phyloP scores from a whole-genome alignment of 148 eudicot species.

The Chenopodium berlandieri region DNA sequence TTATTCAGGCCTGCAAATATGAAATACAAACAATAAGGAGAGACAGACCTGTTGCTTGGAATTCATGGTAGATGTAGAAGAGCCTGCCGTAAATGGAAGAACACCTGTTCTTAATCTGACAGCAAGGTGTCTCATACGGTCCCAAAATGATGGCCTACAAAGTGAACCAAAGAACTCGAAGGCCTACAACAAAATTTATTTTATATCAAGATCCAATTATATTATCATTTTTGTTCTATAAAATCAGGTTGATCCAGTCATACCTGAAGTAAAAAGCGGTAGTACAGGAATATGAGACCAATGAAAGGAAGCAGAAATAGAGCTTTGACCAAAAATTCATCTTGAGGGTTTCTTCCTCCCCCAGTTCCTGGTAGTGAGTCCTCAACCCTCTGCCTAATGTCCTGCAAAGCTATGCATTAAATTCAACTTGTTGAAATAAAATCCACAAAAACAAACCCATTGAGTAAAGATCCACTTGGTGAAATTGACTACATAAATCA shows the following conservation, averaged over 20 bases:
- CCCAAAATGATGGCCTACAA: constrained; percentile 49
- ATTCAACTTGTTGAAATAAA: background rate
- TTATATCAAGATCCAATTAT: constrained; percentile 24
- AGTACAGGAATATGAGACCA: constrained; percentile 48
- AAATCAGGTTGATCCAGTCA: background rate
- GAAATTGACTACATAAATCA: background rate
- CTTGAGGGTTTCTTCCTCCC: constrained; percentile 72
- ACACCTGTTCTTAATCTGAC: constrained; percentile 61
- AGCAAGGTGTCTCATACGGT: constrained; percentile 64
- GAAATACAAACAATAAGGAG: background rate
- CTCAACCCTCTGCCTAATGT: constrained; percentile 61
- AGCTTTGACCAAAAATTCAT: constrained; percentile 54
- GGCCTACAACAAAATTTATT: constrained; percentile 44
- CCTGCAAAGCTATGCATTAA: constrained; percentile 41
- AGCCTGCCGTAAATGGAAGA: constrained; percentile 52
- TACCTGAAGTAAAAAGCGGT: constrained; percentile 76
- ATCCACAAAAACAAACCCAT: background rate
- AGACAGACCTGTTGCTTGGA: constrained; percentile 65
- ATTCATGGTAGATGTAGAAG: constrained; percentile 56
- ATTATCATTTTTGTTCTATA: background rate
- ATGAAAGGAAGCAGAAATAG: constrained; percentile 74
- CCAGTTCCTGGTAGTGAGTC: constrained; percentile 93
- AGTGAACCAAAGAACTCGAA: constrained; percentile 26
- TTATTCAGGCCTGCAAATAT: background rate
- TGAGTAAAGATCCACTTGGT: background rate